These are phyloP conservation scores for Metschnikowia lunata DNA, from an alignment of 805 yeast species.

Conservation along the genomic window DNA sequence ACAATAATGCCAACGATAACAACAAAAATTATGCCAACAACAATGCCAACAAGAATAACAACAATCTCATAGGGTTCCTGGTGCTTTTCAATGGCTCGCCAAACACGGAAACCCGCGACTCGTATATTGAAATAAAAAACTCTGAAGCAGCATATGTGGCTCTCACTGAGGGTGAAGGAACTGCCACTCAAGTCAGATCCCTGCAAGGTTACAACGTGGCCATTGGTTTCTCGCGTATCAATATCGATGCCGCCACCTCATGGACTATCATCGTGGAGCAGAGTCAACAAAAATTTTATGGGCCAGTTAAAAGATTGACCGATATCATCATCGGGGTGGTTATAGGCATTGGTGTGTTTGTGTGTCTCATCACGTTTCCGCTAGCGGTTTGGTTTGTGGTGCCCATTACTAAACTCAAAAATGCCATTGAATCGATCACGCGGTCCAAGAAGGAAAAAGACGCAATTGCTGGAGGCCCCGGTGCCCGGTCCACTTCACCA, in stretches of 20 bases:
- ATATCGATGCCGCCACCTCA: conserved; percentile 27
- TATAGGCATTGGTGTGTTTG: conserved; percentile 69
- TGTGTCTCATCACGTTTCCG: conserved; percentile 75
- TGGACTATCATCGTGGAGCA: conserved; percentile 83
- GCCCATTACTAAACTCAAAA: conserved; percentile 74
- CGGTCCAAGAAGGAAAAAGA: conserved; percentile 33
- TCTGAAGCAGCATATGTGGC: conserved; percentile 29
- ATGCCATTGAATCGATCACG: conserved; percentile 74
- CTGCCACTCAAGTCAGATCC: conserved; percentile 24
- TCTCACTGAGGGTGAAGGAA: conserved; percentile 24
- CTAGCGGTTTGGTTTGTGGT: conserved; percentile 79
- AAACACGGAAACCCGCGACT: conserved; percentile 24
- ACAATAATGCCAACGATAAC: conserved; percentile 36
- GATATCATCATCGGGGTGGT: conserved; percentile 75
- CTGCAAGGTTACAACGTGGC: conserved; percentile 25
- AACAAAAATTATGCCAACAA: conserved; percentile 17
- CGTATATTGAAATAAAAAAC: conserved; percentile 22
- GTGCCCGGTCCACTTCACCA: neutral
- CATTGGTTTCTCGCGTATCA: conserved; percentile 31
- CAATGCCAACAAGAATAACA: conserved; percentile 29
- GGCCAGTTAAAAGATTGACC: conserved; percentile 57
- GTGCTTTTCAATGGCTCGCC: conserved; percentile 23
- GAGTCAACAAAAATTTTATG: conserved; percentile 50
- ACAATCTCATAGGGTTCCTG: conserved; percentile 45
- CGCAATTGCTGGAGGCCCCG: neutral